Percentiles rank a stretch among this genome's conserved stretches.
phyloP scores from a whole-genome alignment of 2,329 filamentous ascomycete species.

The Aplosporella prunicola region DNA sequence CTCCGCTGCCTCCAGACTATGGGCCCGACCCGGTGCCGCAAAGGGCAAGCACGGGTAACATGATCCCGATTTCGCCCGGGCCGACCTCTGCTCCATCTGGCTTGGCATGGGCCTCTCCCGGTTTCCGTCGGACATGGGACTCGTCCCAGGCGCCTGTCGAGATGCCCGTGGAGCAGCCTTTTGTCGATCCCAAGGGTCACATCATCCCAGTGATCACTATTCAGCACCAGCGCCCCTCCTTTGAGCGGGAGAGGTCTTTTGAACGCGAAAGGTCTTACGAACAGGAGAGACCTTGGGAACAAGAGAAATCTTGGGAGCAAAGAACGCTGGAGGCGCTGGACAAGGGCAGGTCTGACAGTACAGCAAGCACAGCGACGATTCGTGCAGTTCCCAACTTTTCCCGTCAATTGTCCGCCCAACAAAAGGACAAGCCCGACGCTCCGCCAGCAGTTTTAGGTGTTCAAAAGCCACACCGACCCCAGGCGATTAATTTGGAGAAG shows the following conservation, averaged over 20 bases:
- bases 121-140: slow-evolving; percentile 33
- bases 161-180: slow-evolving; percentile 16
- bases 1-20: slow-evolving; percentile 35
- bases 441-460: too few relatives aligned
- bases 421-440: slow-evolving; percentile 15
- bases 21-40: slow-evolving; percentile 41
- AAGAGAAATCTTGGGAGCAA: too few relatives aligned
- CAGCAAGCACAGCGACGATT: slow-evolving; percentile 7
- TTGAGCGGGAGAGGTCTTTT: neutral
- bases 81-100: slow-evolving; percentile 31
- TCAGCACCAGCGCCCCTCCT: slow-evolving; percentile 3
- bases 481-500: too few relatives aligned
- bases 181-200: slow-evolving; percentile 29
- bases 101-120: slow-evolving; percentile 22
- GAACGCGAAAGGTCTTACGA: too few relatives aligned
- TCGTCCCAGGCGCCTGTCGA: slow-evolving; percentile 20
- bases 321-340: too few relatives aligned
- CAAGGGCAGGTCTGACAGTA: slow-evolving; percentile 9
- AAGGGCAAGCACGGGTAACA: slow-evolving; percentile 36
- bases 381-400: slow-evolving; percentile 21
- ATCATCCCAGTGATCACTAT: slow-evolving; percentile 24
- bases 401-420: slow-evolving; percentile 25
- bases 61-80: slow-evolving; percentile 32
- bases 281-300: too few relatives aligned
- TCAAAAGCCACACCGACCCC: too few relatives aligned